Base-by-base conservation (phyloP, 345 rosid species). In the Lumnitzera littorea region DNA sequence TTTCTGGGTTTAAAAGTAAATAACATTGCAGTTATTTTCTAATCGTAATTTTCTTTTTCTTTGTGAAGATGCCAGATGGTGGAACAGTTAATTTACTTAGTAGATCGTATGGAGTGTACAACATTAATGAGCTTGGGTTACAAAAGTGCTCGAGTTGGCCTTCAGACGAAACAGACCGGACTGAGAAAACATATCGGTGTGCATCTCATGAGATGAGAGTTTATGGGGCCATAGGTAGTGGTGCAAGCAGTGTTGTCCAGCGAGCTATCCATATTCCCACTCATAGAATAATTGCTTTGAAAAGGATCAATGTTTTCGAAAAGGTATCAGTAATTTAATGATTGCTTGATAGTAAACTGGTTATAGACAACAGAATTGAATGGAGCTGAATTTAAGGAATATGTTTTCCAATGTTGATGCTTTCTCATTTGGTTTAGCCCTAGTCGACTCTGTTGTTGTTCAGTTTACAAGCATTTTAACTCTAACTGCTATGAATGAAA, bases 191-290 rank as follows among this genome's bases (percentile, higher is more conserved):
- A 0, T 92, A 85, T 68, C 79, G 72, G 53, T 89, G 96, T 81
- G 98, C 96, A 58, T 92, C 98, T 10, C 76, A 81, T 55, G 98
- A 92, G 76, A 92, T 92, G 98, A 74, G 88, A 62, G 74, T 82
- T 63, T 92, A 84, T 58, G 98, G 98, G 64, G 88, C 96, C 55
- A 92, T 92, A 54, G 96, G 98, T 24, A 89, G 89, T 56, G 96
- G 96, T 50, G 98, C 98, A 24, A 92, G 98, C 73, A 92, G 98
- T 49, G 94, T 92, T 62, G 98, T 92, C 71, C 98, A 84, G 76
- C 85, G 98, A 68, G 98, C 96, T 66, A 80, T 92, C 63, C 98
- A 89, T 72, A 80, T 92, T 51, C 98, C 98, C 3, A 80, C 80
- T 15, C 96, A 92, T 53, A 77, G 85, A 64, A 82, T 89, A 58